Percentiles rank a stretch among this genome's conserved stretches.
Evolutionary conservation across 2,329 filamentous ascomycete genomes (phyloP).

Genomic region (Catunica adiposa): DNA sequence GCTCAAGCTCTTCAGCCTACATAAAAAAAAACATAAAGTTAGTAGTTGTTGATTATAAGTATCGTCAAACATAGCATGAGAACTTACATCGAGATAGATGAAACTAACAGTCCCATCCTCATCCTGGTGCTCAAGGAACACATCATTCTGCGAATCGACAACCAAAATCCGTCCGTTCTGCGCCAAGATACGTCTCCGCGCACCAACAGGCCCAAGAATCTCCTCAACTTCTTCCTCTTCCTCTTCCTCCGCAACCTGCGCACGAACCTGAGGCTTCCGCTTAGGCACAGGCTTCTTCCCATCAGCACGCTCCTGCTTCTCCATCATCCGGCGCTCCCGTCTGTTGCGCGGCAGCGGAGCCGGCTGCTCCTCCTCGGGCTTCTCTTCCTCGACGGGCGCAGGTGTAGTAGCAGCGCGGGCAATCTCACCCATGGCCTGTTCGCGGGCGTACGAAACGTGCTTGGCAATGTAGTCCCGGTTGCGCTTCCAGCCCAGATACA

Average conservation of each 20-base stretch:
- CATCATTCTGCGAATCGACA: conserved; percentile 80
- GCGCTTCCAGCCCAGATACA: conserved; percentile 76
- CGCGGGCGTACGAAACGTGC: conserved; percentile 78
- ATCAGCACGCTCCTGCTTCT: conserved; percentile 63
- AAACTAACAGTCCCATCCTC: conserved; percentile 73
- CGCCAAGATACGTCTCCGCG: conserved; percentile 74
- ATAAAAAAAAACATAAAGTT: background rate
- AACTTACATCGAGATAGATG: conserved; percentile 71
- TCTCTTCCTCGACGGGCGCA: conserved; percentile 27
- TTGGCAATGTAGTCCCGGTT: conserved; percentile 81
- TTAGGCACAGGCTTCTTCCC: conserved; percentile 36
- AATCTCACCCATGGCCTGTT: conserved; percentile 80
- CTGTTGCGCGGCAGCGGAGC: conserved; percentile 54
- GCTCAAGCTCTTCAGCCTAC: conserved; percentile 61
- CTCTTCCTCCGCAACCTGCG: conserved; percentile 16
- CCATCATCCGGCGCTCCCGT: conserved; percentile 74
- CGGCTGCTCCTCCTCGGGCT: conserved; percentile 21
- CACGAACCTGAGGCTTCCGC: conserved; percentile 22
- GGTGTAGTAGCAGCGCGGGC: conserved; percentile 34
- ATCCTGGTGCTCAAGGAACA: conserved; percentile 84
- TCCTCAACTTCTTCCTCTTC: conserved; percentile 33
- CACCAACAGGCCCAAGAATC: conserved; percentile 48
- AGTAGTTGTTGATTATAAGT: conserved; percentile 16
- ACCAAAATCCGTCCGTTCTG: conserved; percentile 92
- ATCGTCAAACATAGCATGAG: too few relatives aligned